Base-by-base conservation (phyloP, 805 yeast genomes). In the Kodamaea restingae region DNA sequence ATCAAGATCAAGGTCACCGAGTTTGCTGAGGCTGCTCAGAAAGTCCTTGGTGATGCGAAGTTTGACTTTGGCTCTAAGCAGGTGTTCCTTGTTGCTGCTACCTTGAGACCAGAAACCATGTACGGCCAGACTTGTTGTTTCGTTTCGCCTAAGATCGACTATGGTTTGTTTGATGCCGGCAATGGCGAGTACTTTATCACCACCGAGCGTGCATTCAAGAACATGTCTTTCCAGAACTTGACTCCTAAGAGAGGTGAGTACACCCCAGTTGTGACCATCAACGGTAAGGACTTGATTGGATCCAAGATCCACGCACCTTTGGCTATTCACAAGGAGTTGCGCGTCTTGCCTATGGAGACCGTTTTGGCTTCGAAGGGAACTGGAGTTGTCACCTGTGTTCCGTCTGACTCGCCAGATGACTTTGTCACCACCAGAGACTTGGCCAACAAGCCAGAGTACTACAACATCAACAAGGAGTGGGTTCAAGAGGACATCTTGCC, bases 341-440 rank as follows among this genome's bases (percentile, higher is more conserved):
- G 93, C 54, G 84, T 93, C 41, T 75, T 93, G 49, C 98, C 98
- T 51, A 93, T 93, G 98, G 98, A 91, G 65, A 88, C 97, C 27
- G 91, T 93, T 40, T 73, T 91, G 61, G 95, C 95, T 29, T 74
- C 80, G 41, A 93, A 93, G 72, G 98, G 98, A 76, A 93, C 98
- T 33, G 98, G 98, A 72, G 97, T 93, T 33, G 98, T 93, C 42
- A 91, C 98, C 4, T 93, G 96, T 72, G 98, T 90, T 47, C 98
- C 98, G 46, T 83, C 96, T n/a, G 96, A 90, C 65, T 90, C 98
- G 42, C 98, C 98, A 45, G 98, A 93, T 70, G 98, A 93, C 71
- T 93, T 56, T 59, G 81, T 91, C 65, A 93, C 96, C 44, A 76
- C 84, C 35, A 73, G 72, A 54, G 98, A 93, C 51, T 76, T 93